phyloP scores from a whole-genome alignment of 1,284 basidiomycete species.

The Sporisorium scitamineum region DNA sequence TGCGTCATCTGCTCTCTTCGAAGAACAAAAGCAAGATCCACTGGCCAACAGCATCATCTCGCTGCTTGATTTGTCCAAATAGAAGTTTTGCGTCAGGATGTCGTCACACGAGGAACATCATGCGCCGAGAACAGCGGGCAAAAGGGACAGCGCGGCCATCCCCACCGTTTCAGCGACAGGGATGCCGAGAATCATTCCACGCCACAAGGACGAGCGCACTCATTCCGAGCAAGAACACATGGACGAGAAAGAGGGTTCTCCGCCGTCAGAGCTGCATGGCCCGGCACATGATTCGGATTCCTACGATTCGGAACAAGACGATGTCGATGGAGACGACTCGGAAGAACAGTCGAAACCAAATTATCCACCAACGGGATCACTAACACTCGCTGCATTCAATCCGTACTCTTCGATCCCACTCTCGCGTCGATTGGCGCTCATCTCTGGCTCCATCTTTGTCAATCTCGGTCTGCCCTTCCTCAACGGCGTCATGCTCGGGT shows the following conservation, averaged over 20 bases:
- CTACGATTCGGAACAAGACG: slow-evolving; percentile 13
- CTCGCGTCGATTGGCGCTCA: slow-evolving; percentile 54
- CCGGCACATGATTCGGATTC: slow-evolving; percentile 8
- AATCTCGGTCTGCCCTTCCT: slow-evolving; percentile 93
- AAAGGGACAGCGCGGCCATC: slow-evolving; percentile 29
- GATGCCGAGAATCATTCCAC: slow-evolving; percentile 54
- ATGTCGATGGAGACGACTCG: slow-evolving; percentile 6
- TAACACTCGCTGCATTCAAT: slow-evolving; percentile 59
- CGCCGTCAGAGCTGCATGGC: slow-evolving; percentile 17
- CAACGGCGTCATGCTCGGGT: slow-evolving; percentile 97
- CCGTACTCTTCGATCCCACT: slow-evolving; percentile 48
- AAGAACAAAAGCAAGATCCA: slow-evolving; percentile 14
- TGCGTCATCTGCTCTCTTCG: background rate
- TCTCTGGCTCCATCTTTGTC: slow-evolving; percentile 86
- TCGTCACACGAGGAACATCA: slow-evolving; percentile 26
- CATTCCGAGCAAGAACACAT: slow-evolving; percentile 17
- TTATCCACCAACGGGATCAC: slow-evolving; percentile 60
- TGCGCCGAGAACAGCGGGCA: slow-evolving; percentile 22
- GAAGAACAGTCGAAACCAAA: slow-evolving; percentile 10
- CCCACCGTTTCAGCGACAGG: slow-evolving; percentile 59
- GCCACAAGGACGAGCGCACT: slow-evolving; percentile 40
- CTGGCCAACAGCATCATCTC: slow-evolving; percentile 32
- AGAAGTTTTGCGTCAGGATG: background rate
- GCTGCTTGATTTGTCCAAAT: slow-evolving; percentile 23
- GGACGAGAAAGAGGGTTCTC: slow-evolving; percentile 35